These are phyloP conservation scores for Venturia nashicola DNA, from an alignment of 2,329 filamentous ascomycete genomes.

Conservation along the genomic window DNA sequence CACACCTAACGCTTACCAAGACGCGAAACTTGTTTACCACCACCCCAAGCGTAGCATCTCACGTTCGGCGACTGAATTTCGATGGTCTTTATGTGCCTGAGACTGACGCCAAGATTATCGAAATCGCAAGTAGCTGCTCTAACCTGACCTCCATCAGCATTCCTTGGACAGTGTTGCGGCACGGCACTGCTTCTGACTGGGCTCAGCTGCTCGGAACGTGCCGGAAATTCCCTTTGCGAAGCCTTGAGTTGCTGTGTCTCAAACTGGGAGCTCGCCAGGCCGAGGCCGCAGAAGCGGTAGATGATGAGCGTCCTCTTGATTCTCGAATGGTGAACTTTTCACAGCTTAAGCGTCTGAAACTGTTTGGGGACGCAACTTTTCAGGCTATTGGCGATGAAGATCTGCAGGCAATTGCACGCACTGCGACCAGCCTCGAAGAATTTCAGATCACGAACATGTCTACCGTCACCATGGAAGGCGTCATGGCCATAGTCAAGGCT, in stretches of 20 bases:
- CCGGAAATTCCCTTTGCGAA: conserved; percentile 30
- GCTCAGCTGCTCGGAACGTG: conserved; percentile 31
- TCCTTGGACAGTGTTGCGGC: conserved; percentile 41
- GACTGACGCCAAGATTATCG: conserved; percentile 37
- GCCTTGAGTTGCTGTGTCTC: conserved; percentile 39
- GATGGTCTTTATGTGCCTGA: conserved; percentile 41
- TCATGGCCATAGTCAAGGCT: conserved; percentile 38
- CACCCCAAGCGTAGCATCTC: conserved; percentile 32
- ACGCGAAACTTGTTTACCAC: conserved; percentile 34
- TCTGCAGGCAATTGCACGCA: conserved; percentile 36
- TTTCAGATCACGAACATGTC: conserved; percentile 42
- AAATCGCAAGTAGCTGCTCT: conserved; percentile 33
- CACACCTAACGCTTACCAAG: conserved; percentile 35
- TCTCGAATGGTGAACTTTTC: conserved; percentile 34
- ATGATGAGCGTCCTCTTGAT: conserved; percentile 32
- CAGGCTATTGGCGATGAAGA: conserved; percentile 40
- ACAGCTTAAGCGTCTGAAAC: conserved; percentile 37
- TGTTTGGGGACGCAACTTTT: conserved; percentile 42
- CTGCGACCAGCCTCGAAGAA: conserved; percentile 38
- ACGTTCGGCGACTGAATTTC: conserved; percentile 42
- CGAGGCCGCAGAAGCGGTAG: conserved; percentile 24
- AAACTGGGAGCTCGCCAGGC: conserved; percentile 36
- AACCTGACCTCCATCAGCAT: conserved; percentile 36
- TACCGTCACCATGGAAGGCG: conserved; percentile 39
- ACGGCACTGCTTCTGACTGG: conserved; percentile 36